Evolutionary conservation across 2,329 filamentous ascomycete genomes (phyloP).

Genomic region (Laburnicola sp.): DNA sequence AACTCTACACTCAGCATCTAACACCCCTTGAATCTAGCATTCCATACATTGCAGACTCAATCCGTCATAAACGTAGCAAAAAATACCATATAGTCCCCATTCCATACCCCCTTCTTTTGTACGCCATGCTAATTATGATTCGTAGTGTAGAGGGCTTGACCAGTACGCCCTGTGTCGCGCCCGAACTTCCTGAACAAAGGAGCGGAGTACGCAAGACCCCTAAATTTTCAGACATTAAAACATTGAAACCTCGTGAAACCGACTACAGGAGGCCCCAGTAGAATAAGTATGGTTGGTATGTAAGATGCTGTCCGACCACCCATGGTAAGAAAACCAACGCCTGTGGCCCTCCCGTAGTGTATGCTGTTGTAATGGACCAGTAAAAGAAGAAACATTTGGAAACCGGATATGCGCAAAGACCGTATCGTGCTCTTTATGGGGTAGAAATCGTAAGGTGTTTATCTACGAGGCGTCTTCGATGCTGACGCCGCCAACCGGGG

Average conservation of each 20-base stretch:
- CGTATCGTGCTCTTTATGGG: constrained; percentile 12
- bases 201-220: background rate
- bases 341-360: constrained; percentile 9
- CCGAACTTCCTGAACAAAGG: background rate
- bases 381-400: constrained; percentile 4
- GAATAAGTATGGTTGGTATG: constrained; percentile 18
- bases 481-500: constrained; percentile 14
- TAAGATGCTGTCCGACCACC: constrained; percentile 17
- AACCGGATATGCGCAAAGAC: constrained; percentile 14
- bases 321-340: constrained; percentile 5
- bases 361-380: constrained; percentile 16
- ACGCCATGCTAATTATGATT: constrained; percentile 7
- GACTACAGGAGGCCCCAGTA: background rate
- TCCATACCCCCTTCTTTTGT: background rate
- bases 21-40: constrained; percentile 3
- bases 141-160: no score
- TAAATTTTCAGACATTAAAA: background rate
- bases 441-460: constrained; percentile 8
- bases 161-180: constrained; percentile 1
- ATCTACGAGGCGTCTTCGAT: constrained; percentile 23
- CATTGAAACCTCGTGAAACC: background rate
- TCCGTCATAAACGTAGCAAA: background rate
- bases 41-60: background rate
- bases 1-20: background rate
- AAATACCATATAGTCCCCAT: no score